A percentile compares a stretch with the other conserved stretches of the same genome.
Conservation (phyloP, 345 rosid species). For the Kernera saxatilis region DNA sequence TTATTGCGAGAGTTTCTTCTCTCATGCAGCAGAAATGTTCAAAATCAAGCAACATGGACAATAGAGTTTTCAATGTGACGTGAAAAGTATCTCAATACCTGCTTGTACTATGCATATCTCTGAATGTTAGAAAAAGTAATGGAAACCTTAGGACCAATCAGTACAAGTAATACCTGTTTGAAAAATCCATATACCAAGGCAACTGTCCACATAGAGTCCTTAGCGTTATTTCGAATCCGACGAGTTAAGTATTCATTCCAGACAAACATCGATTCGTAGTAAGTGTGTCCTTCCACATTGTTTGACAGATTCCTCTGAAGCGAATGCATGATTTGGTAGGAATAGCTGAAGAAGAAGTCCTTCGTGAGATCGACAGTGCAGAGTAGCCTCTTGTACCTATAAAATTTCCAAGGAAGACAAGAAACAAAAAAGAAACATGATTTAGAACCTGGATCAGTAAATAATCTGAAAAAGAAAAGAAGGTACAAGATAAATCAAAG, state of each 20-base stretch:
- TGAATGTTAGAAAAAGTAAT: background rate
- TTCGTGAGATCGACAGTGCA: conserved; percentile 84
- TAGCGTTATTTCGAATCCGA: conserved; percentile 52
- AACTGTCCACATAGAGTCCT: conserved; percentile 81
- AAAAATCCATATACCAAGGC: conserved; percentile 93
- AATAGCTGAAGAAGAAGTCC: conserved; percentile 98
- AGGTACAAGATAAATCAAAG: conserved; percentile 19
- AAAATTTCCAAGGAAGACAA: conserved; percentile 34
- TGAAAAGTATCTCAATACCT: background rate
- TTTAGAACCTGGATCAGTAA: conserved; percentile 31
- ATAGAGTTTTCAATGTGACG: background rate
- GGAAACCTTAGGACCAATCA: background rate
- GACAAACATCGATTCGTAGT: conserved; percentile 79
- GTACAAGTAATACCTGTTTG: conserved; percentile 65
- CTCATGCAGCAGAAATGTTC: background rate
- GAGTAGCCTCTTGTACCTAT: conserved; percentile 96
- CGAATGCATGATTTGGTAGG: conserved; percentile 75
- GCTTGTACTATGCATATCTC: background rate
- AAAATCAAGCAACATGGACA: conserved; percentile 1
- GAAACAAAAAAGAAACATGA: conserved; percentile 19
- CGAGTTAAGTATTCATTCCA: conserved; percentile 94
- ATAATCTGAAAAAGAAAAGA: conserved; percentile 6
- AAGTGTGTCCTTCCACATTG: conserved; percentile 39
- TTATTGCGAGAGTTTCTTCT: background rate
- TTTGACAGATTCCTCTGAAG: conserved; percentile 71